These are phyloP conservation scores for Trichopus zeylanicus DNA, from an alignment of 116 monocot species.

Conservation along the genomic window DNA sequence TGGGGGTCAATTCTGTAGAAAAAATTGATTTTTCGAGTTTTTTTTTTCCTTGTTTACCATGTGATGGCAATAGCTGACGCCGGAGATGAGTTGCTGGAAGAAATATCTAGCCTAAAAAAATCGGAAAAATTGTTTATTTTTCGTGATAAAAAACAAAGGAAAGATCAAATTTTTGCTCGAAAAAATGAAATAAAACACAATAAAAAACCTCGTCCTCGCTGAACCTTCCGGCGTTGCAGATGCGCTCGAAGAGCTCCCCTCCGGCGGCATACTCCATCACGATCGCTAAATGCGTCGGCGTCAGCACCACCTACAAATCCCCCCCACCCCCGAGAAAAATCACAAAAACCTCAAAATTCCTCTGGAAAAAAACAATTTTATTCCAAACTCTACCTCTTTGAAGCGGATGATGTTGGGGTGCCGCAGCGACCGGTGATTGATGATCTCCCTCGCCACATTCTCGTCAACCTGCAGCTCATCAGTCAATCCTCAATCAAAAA, in stretches of 20 bases:
- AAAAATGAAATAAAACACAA: not conserved
- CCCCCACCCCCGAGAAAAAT: not conserved
- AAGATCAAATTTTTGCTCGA: not conserved
- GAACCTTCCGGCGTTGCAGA: slow-evolving; percentile 63
- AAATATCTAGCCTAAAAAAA: slow-evolving; percentile 67
- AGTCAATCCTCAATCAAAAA: not conserved
- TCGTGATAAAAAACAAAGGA: not conserved
- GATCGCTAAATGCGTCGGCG: slow-evolving; percentile 71
- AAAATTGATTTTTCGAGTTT: not conserved
- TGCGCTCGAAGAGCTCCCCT: slow-evolving; percentile 74
- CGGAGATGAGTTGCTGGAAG: slow-evolving; percentile 90
- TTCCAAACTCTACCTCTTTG: slow-evolving; percentile 36
- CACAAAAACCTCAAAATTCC: not conserved
- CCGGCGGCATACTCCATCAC: slow-evolving; percentile 81
- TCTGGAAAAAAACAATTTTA: not conserved
- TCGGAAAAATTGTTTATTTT: not conserved
- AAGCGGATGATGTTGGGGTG: slow-evolving; percentile 67
- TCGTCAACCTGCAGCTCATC: slow-evolving; percentile 22
- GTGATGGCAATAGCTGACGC: slow-evolving; percentile 85
- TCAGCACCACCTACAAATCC: slow-evolving; percentile 36
- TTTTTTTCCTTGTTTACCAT: slow-evolving; percentile 28
- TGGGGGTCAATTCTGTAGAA: no score
- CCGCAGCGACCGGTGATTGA: slow-evolving; percentile 57
- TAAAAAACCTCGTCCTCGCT: slow-evolving; percentile 59
- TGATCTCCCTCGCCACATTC: slow-evolving; percentile 74